phyloP scores from a whole-genome alignment of 495 filamentous ascomycete genomes.

The Symbiotaphrina buchneri region DNA sequence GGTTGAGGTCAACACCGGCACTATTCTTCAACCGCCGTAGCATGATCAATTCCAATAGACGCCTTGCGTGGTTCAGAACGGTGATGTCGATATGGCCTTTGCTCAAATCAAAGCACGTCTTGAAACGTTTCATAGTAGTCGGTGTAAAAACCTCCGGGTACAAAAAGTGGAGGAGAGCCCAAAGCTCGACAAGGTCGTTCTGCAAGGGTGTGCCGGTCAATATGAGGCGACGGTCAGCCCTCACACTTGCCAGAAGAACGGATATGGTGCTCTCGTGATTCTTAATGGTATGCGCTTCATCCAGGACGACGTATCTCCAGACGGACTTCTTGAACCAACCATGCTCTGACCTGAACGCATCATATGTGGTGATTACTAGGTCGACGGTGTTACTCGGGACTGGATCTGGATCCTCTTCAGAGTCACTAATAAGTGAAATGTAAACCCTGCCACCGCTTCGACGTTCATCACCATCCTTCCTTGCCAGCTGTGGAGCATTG shows the following conservation, averaged over 20 bases:
- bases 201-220: constrained; percentile 43
- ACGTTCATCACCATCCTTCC: background rate
- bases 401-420: constrained; percentile 11
- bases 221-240: constrained; percentile 33
- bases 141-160: constrained; percentile 36
- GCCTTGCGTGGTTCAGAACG: constrained; percentile 28
- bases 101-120: constrained; percentile 31
- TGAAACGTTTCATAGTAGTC: constrained; percentile 27
- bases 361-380: constrained; percentile 38
- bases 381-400: constrained; percentile 14
- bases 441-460: background rate
- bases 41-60: constrained; percentile 36
- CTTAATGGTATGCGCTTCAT: constrained; percentile 40
- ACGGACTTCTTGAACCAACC: constrained; percentile 33
- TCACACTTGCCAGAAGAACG: constrained; percentile 22
- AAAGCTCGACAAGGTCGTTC: constrained; percentile 38
- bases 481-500: constrained; percentile 11
- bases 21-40: constrained; percentile 39
- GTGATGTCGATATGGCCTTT: constrained; percentile 27
- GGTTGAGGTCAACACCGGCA: constrained; percentile 27
- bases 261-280: constrained; percentile 29
- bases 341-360: constrained; percentile 31
- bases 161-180: constrained; percentile 39
- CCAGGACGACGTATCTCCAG: constrained; percentile 32
- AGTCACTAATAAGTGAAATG: constrained; percentile 13